phyloP scores from a whole-genome alignment of 257 asterid species.

The Orobanche coerulescens region DNA sequence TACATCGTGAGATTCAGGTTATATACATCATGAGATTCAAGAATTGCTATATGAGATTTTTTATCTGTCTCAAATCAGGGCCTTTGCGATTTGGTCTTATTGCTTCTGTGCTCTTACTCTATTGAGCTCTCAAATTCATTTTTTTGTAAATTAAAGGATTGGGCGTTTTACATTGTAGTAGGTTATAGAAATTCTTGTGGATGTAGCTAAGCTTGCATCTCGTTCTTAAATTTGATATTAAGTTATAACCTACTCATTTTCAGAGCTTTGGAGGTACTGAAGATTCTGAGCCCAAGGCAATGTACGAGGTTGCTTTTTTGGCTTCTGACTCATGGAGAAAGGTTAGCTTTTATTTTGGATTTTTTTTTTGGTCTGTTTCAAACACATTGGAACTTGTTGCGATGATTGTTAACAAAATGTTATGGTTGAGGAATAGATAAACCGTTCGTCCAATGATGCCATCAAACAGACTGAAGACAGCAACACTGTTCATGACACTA shows the following conservation, averaged over 20 bases:
- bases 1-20: background rate
- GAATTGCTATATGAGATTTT: background rate
- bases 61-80: background rate
- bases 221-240: background rate
- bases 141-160: background rate
- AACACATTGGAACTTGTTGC: background rate
- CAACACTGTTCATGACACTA: slow-evolving; percentile 21
- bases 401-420: background rate
- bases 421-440: slow-evolving; percentile 32
- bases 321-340: slow-evolving; percentile 67
- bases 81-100: background rate
- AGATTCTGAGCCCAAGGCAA: slow-evolving; percentile 54
- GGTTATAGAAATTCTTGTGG: too few species aligned
- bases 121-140: background rate
- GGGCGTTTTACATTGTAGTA: background rate
- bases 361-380: slow-evolving; percentile 4
- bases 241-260: slow-evolving; percentile 7
- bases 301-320: slow-evolving; percentile 62
- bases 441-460: slow-evolving; percentile 28
- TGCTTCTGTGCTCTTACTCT: background rate
- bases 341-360: slow-evolving; percentile 24
- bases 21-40: background rate
- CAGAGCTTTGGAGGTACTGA: slow-evolving; percentile 56
- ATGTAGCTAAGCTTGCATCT: too few species aligned
- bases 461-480: slow-evolving; percentile 26